Evolutionary conservation across 192 early-diverging fungal species (phyloP).

Genomic region (Coemansia sp.): DNA sequence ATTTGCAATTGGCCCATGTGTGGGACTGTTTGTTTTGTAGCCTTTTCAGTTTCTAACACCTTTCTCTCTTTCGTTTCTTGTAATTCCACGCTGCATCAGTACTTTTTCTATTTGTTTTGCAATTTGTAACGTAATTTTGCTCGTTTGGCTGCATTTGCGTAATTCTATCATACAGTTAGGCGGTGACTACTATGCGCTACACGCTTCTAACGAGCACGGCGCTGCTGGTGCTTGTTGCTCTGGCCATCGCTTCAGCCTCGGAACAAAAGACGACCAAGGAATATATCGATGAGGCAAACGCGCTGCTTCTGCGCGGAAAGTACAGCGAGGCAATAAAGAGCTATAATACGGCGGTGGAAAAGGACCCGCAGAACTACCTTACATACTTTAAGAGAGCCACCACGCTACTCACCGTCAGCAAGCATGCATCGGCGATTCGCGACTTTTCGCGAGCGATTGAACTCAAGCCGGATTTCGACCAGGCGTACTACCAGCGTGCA

Average conservation of each 20-base stretch:
- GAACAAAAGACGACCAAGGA: constrained; percentile 46
- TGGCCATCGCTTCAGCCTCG: constrained; percentile 22
- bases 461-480: constrained; percentile 78
- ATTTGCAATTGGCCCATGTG: background rate
- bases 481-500: constrained; percentile 73
- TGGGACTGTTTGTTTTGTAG: background rate
- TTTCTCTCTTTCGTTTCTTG: background rate
- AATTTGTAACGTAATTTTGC: constrained; percentile 4
- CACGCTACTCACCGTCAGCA: constrained; percentile 74
- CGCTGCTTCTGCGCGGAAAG: constrained; percentile 37
- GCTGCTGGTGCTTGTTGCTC: constrained; percentile 24
- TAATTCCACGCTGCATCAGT: background rate
- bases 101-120: background rate
- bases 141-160: background rate
- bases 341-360: constrained; percentile 56
- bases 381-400: constrained; percentile 88
- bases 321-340: constrained; percentile 35
- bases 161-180: background rate
- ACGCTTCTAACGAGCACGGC: constrained; percentile 32
- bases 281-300: constrained; percentile 49
- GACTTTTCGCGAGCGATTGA: constrained; percentile 82
- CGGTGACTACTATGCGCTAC: constrained; percentile 27
- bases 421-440: constrained; percentile 66
- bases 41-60: background rate
- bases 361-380: constrained; percentile 79